Conservation (phyloP, 495 filamentous ascomycete species). For the Daldinia concentrica region DNA sequence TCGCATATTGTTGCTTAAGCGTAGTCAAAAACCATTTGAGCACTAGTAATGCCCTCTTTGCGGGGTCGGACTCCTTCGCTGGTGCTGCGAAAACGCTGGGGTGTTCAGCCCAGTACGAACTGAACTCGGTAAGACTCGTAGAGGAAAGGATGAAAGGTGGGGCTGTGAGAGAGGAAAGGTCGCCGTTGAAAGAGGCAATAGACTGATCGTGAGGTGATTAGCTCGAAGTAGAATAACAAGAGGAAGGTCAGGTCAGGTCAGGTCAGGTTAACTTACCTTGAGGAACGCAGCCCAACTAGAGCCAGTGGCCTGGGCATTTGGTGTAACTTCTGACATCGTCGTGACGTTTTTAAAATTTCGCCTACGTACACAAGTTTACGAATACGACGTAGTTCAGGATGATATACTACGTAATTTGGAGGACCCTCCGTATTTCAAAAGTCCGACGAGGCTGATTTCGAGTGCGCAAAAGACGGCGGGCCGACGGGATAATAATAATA, state of each 20-base stretch:
- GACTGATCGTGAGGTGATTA: conserved; percentile 62
- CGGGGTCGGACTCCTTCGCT: conserved; percentile 79
- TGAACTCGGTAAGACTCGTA: conserved; percentile 92
- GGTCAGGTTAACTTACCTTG: conserved; percentile 51
- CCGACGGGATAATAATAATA: conserved; percentile 16
- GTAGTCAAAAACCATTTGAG: conserved; percentile 98
- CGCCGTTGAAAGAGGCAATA: conserved; percentile 95
- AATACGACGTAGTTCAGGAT: conserved; percentile 10
- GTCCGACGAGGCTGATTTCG: conserved; percentile 19
- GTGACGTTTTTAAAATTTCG: conserved; percentile 25
- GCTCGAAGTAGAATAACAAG: background rate
- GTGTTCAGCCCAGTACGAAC: conserved; percentile 96
- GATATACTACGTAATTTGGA: conserved; percentile 19
- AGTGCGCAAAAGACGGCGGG: conserved; percentile 17
- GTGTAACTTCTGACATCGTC: conserved; percentile 42
- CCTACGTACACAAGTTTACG: conserved; percentile 23
- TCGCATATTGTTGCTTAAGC: conserved; percentile 92
- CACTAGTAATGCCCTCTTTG: conserved; percentile 85
- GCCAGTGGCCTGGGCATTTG: conserved; percentile 48
- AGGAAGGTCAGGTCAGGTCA: background rate
- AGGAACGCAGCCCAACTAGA: conserved; percentile 63
- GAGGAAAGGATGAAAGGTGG: conserved; percentile 95
- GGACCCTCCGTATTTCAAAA: conserved; percentile 17
- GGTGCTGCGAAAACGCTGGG: conserved; percentile 88
- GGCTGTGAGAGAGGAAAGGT: conserved; percentile 91